Evolutionary conservation across 2,329 filamentous ascomycete genomes (phyloP).

Genomic region (Sphaerulina vaccinii): DNA sequence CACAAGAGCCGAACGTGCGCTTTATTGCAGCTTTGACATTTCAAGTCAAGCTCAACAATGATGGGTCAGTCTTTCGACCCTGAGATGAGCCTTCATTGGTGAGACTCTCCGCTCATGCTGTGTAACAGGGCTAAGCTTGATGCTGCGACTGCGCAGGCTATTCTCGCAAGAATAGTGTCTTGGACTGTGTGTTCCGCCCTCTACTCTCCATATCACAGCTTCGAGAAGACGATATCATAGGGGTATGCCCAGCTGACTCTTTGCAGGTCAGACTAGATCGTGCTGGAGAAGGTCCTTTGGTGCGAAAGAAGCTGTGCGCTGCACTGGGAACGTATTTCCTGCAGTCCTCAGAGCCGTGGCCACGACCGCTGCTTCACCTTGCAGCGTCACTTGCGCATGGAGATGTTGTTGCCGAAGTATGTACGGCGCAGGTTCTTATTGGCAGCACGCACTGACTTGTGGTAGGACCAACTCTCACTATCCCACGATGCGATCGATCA

Average conservation of each 20-base stretch:
- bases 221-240: background rate
- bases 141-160: conserved; percentile 57
- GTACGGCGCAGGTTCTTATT: background rate
- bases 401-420: background rate
- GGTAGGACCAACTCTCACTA: conserved; percentile 38
- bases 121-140: conserved; percentile 46
- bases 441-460: background rate
- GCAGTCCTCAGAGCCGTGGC: conserved; percentile 67
- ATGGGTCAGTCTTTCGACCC: conserved; percentile 36
- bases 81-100: conserved; percentile 33
- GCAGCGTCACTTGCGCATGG: conserved; percentile 31
- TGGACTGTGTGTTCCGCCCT: conserved; percentile 54
- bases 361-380: conserved; percentile 53
- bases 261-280: conserved; percentile 44
- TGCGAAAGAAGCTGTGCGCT: conserved; percentile 73
- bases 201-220: background rate
- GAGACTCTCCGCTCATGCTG: conserved; percentile 26
- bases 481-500: conserved; percentile 46
- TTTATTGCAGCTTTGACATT: conserved; percentile 94
- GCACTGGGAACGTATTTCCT: conserved; percentile 74
- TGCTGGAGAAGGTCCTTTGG: conserved; percentile 57
- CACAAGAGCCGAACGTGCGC: conserved; percentile 70
- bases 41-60: conserved; percentile 81
- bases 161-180: conserved; percentile 60
- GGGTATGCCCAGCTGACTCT: conserved; percentile 3